A percentile compares a stretch with the other conserved stretches of the same genome.
Evolutionary conservation across 1,139 yeast genomes (phyloP).

Genomic region (Wickerhamomyces sp.): DNA sequence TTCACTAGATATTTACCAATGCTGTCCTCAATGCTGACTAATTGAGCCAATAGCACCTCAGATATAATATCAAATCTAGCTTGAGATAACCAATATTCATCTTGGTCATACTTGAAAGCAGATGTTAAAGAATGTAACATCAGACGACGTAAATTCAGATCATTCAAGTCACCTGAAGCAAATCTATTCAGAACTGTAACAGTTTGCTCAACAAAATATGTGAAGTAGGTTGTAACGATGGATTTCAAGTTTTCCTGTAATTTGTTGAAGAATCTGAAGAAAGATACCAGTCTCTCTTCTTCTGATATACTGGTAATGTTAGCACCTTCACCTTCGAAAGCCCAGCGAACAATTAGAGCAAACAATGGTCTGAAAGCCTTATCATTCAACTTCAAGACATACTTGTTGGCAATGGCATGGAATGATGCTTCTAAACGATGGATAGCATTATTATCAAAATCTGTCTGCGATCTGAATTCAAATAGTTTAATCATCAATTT

Average conservation of each 20-base stretch:
- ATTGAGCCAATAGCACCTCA: slow-evolving; percentile 59
- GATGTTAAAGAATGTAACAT: slow-evolving; percentile 67
- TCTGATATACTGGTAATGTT: slow-evolving; percentile 40
- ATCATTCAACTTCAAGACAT: slow-evolving; percentile 89
- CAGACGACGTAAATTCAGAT: slow-evolving; percentile 63
- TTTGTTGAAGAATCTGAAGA: slow-evolving; percentile 83
- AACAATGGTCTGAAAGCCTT: slow-evolving; percentile 90
- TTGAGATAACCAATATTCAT: slow-evolving; percentile 90
- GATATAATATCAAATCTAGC: slow-evolving; percentile 75
- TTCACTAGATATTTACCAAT: slow-evolving; percentile 78
- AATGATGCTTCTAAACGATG: slow-evolving; percentile 77
- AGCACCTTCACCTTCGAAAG: slow-evolving; percentile 75
- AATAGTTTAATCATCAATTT: slow-evolving; percentile 68
- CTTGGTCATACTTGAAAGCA: slow-evolving; percentile 84
- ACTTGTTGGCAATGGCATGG: slow-evolving; percentile 67
- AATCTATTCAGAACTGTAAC: slow-evolving; percentile 49
- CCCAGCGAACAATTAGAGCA: slow-evolving; percentile 89
- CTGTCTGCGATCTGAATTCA: slow-evolving; percentile 55
- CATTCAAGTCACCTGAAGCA: slow-evolving; percentile 34
- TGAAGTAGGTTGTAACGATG: slow-evolving; percentile 82
- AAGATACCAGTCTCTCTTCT: slow-evolving; percentile 57
- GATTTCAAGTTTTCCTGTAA: slow-evolving; percentile 81
- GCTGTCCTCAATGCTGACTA: slow-evolving; percentile 59
- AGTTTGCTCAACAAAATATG: slow-evolving; percentile 77
- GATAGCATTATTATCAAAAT: slow-evolving; percentile 67